phyloP scores from a whole-genome alignment of 805 yeast genomes.

The Wickerhamomyces strasburgensis region DNA sequence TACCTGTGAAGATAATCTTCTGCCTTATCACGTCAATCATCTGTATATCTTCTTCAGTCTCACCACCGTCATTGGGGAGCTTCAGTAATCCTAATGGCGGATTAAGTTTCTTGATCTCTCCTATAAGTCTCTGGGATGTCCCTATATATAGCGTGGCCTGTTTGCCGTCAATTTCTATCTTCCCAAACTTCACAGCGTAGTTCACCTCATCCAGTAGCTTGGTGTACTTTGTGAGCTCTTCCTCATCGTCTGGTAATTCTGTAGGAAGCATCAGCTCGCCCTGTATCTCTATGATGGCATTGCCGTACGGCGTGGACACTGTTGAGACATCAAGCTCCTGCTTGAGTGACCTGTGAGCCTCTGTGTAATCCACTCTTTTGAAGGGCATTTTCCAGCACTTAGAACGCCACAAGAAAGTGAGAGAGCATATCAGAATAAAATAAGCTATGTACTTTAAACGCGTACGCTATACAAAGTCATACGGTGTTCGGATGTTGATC shows the following conservation, averaged over 20 bases:
- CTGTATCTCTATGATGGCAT: conserved; percentile 62
- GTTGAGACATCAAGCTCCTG: conserved; percentile 2
- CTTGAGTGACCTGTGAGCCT: conserved; percentile 5
- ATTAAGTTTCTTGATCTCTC: conserved; percentile 51
- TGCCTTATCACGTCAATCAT: conserved; percentile 55
- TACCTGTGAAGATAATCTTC: conserved; percentile 55
- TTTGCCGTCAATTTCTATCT: conserved; percentile 38
- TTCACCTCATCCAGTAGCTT: conserved; percentile 28
- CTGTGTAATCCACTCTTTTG: conserved; percentile 9
- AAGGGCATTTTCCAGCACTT: conserved; percentile 12
- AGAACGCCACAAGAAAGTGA: no score
- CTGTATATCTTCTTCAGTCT: conserved; percentile 33
- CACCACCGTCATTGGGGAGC: conserved; percentile 29
- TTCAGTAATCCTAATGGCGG: conserved; percentile 63
- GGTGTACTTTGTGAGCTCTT: conserved; percentile 27
- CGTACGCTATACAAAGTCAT: background rate
- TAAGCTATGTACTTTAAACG: no score
- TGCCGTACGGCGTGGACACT: conserved; percentile 49
- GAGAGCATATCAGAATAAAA: no score
- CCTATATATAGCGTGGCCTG: conserved; percentile 61
- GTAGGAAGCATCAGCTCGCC: conserved; percentile 59
- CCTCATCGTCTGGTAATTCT: conserved; percentile 31
- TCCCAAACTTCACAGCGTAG: conserved; percentile 50
- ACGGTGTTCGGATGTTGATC: conserved; percentile 1
- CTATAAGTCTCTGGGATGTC: conserved; percentile 64